These are phyloP conservation scores for Mycena vitilis DNA, from an alignment of 768 basidiomycete species.

Conservation along the genomic window DNA sequence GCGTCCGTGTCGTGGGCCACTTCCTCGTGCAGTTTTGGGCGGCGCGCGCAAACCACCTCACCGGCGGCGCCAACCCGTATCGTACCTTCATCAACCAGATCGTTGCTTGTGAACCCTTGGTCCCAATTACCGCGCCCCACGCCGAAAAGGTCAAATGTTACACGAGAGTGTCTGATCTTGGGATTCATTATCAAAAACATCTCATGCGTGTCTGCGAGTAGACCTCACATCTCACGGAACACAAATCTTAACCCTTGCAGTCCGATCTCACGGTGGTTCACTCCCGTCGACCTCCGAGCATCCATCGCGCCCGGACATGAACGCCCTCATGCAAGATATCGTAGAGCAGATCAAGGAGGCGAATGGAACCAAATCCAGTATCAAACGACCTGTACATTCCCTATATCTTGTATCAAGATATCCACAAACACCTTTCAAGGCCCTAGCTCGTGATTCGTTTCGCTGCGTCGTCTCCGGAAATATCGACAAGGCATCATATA, in stretches of 20 bases:
- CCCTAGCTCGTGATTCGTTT: conserved; percentile 19
- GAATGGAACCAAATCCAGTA: background rate
- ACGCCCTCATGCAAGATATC: conserved; percentile 1
- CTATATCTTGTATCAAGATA: conserved; percentile 2
- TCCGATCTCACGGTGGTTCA: conserved; percentile 11
- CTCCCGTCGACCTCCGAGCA: conserved; percentile 6
- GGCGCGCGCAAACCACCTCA: conserved; percentile 2
- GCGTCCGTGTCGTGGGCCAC: conserved; percentile 18
- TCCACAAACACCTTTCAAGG: conserved; percentile 8
- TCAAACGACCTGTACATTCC: background rate
- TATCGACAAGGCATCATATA: background rate
- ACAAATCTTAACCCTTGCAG: conserved; percentile 1
- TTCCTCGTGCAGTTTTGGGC: conserved; percentile 20
- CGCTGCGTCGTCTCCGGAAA: conserved; percentile 14
- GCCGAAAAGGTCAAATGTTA: background rate
- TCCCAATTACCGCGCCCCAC: conserved; percentile 7
- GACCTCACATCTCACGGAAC: background rate
- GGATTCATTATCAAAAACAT: conserved; percentile 20
- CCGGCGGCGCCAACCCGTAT: conserved; percentile 9
- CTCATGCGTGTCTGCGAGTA: conserved; percentile 15
- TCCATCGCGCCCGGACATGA: conserved; percentile 10
- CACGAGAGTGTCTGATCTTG: conserved; percentile 3
- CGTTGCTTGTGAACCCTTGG: conserved; percentile 3
- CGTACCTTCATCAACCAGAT: conserved; percentile 5
- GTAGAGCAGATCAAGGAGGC: conserved; percentile 6